These are phyloP conservation scores for Dactylis glomerata DNA, from an alignment of 176 grass and related monocot genomes.

Conservation along the genomic window DNA sequence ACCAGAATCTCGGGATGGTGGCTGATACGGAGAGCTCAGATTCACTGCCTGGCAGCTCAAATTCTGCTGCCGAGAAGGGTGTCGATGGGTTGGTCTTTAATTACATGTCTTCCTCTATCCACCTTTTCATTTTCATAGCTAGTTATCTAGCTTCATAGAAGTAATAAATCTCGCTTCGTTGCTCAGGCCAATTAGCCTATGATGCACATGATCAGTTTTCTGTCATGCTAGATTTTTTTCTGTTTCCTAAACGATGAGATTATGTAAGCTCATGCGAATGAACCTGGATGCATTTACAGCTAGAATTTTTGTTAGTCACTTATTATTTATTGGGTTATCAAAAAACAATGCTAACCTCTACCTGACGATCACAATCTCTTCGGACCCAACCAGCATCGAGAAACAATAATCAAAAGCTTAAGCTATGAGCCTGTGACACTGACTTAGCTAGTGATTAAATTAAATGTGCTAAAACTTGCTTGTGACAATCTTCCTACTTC, in stretches of 20 bases:
- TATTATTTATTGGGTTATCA: neutral
- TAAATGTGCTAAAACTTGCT: constrained; percentile 12
- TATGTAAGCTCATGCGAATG: constrained; percentile 1
- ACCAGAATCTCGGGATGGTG: constrained; percentile 43
- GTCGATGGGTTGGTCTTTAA: constrained; percentile 33
- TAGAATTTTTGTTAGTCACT: neutral
- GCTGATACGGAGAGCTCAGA: constrained; percentile 37
- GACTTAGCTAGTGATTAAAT: neutral
- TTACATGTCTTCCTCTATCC: neutral
- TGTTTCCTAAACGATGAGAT: neutral
- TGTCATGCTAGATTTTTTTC: neutral
- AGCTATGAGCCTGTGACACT: neutral
- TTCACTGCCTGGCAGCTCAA: constrained; percentile 37
- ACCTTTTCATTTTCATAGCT: neutral
- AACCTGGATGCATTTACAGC: constrained; percentile 13
- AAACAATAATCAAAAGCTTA: neutral
- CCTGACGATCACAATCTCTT: neutral
- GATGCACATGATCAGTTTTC: neutral
- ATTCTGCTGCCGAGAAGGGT: constrained; percentile 8
- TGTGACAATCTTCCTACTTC: neutral
- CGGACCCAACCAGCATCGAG: neutral
- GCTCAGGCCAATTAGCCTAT: neutral
- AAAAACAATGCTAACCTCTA: constrained; percentile 5
- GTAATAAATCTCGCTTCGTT: neutral
- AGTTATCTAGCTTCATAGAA: neutral